Evolutionary conservation across 1,284 basidiomycete species (phyloP).

Genomic region (Chalciporus sp.): DNA sequence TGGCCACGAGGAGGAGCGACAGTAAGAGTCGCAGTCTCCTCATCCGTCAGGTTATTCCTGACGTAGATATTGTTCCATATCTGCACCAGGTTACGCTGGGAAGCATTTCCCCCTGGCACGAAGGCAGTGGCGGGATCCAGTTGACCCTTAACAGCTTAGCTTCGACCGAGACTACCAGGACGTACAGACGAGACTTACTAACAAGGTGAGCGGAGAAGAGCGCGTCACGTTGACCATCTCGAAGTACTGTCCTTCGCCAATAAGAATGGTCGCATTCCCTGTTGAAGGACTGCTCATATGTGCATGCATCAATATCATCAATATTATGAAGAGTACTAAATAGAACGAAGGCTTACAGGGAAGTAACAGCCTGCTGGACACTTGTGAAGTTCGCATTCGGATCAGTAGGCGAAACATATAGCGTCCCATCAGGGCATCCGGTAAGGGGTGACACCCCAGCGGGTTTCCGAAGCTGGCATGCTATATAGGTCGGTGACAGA

Average conservation of each 20-base stretch:
- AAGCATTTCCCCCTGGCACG: constrained; percentile 36
- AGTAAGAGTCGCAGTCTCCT: constrained; percentile 53
- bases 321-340: not conserved
- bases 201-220: constrained; percentile 53
- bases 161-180: not conserved
- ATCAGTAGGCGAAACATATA: constrained; percentile 58
- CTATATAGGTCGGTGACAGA: constrained; percentile 48
- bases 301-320: not conserved
- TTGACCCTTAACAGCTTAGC: constrained; percentile 48
- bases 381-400: constrained; percentile 45
- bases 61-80: constrained; percentile 53
- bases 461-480: constrained; percentile 56
- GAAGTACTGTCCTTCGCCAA: constrained; percentile 62
- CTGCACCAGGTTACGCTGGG: constrained; percentile 48
- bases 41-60: constrained; percentile 50
- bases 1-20: too few relatives aligned
- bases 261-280: constrained; percentile 50
- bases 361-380: constrained; percentile 55
- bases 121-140: constrained; percentile 40
- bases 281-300: constrained; percentile 38
- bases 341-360: constrained; percentile 37
- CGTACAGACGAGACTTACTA: constrained; percentile 37
- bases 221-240: constrained; percentile 62
- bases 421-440: constrained; percentile 57
- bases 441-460: constrained; percentile 41